Base-by-base conservation (phyloP, 345 rosid genomes). In the Barbarea vulgaris region DNA sequence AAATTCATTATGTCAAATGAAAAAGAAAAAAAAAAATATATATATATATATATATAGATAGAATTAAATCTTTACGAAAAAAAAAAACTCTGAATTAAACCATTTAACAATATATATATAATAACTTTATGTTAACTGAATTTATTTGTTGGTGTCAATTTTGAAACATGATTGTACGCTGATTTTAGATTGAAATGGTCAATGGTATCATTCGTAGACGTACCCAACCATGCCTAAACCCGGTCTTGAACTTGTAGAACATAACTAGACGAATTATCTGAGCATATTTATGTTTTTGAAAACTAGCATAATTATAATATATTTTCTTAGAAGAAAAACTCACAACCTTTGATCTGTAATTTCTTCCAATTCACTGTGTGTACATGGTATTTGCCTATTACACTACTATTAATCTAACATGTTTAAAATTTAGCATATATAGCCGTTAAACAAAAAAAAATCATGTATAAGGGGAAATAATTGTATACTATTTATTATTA, bases 151-250 rank as follows among this genome's bases (percentile, higher is more conserved):
- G 55, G 31, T 42, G 44, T 69, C 31, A 18, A 41, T 41, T 14
- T 42, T 30, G 54, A 21, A 41, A 69, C 31, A 56, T 55, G 28
- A 10, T 19, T 41, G 2, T 63, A 9, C 2, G 14, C 28, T 69
- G 37, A 18, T 69, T 54, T n/a, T 55, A 41, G 18, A 55, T 28
- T 37, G 42, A 52, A 56, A 42, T 44, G 68, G 53, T 44, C 37
- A 44, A 62, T 13, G 17, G 66, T 39, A 14, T 25, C 33, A 59
- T 24, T 36, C 11, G 50, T 14, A 15, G 22, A 36, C 60, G 60
- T 36, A 11, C 25, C 25, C 51, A 24, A 67, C 46, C 58, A 66
- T 19, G 30, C 21, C 21, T 50, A 21, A 1, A 13, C 24, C 25
- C 53, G 25, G 25, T 34, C 27, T 57, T 31, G 42, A n/a, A 58